Conservation (phyloP, 2,329 filamentous ascomycete species). For the Coniochaeta pulveracea region DNA sequence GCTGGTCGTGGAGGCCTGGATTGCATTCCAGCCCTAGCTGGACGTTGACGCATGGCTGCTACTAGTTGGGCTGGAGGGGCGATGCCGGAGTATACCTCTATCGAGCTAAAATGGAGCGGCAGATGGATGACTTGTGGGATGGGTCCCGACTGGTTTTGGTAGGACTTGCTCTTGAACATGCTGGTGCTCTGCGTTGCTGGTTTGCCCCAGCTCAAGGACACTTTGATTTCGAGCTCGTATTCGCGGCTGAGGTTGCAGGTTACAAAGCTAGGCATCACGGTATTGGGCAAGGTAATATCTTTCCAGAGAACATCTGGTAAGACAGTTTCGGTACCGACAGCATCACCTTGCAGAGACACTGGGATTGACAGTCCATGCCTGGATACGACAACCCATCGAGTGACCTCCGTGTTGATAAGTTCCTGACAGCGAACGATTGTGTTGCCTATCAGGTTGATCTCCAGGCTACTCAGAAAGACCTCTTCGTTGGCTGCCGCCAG, state of each 20-base stretch:
- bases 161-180: conserved; percentile 22
- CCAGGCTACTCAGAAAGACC: conserved; percentile 65
- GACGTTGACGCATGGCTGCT: conserved; percentile 34
- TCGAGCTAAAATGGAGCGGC: conserved; percentile 61
- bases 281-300: conserved; percentile 62
- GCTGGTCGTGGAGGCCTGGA: neutral
- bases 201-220: conserved; percentile 67
- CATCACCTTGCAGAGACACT: conserved; percentile 46
- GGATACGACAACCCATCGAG: conserved; percentile 65
- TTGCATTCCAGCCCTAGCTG: neutral
- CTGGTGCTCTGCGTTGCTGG: conserved; percentile 20
- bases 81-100: conserved; percentile 82
- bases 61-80: conserved; percentile 67
- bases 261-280: conserved; percentile 74
- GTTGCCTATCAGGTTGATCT: conserved; percentile 70
- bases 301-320: conserved; percentile 66
- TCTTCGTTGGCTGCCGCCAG: conserved; percentile 56
- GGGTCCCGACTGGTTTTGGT: conserved; percentile 14
- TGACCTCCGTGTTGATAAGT: conserved; percentile 56
- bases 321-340: conserved; percentile 55
- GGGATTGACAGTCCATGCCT: conserved; percentile 61
- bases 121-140: conserved; percentile 64
- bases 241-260: conserved; percentile 77
- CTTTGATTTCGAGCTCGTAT: conserved; percentile 74
- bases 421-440: conserved; percentile 74